phyloP scores from a whole-genome alignment of 192 early-diverging fungal species.

The Oehlia diaphana region DNA sequence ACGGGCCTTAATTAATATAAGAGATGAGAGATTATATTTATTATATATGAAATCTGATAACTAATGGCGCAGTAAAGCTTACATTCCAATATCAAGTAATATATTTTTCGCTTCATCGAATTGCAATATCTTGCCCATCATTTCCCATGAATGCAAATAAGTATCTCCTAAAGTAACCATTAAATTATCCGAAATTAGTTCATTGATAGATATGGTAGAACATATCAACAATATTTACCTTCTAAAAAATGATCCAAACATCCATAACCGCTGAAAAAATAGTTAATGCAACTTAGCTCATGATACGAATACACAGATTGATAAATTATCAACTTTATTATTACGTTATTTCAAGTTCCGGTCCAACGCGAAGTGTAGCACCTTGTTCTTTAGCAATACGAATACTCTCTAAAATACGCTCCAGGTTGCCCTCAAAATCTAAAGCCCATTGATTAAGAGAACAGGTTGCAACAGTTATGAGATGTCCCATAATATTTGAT shows the following conservation, averaged over 20 bases:
- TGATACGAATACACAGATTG: neutral
- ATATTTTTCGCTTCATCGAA: slow-evolving; percentile 71
- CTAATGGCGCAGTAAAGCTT: slow-evolving; percentile 29
- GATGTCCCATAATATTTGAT: slow-evolving; percentile 46
- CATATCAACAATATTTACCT: slow-evolving; percentile 42
- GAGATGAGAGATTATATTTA: neutral
- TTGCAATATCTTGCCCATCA: slow-evolving; percentile 72
- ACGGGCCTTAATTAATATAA: slow-evolving; percentile 66
- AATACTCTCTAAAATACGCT: slow-evolving; percentile 85
- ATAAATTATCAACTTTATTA: neutral
- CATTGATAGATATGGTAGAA: no score
- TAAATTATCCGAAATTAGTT: neutral
- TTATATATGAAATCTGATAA: neutral
- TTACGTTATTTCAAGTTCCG: slow-evolving; percentile 93
- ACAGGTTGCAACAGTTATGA: slow-evolving; percentile 79
- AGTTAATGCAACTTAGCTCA: neutral
- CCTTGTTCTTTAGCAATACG: slow-evolving; percentile 75
- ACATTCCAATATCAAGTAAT: slow-evolving; percentile 94
- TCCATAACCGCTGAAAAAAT: slow-evolving; percentile 78
- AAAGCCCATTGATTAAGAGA: slow-evolving; percentile 93
- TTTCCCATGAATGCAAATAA: slow-evolving; percentile 92
- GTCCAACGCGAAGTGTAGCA: slow-evolving; percentile 85
- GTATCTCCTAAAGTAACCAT: slow-evolving; percentile 71
- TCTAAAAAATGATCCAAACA: slow-evolving; percentile 99
- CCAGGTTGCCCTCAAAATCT: slow-evolving; percentile 93